These are phyloP conservation scores for Ensete glaucum DNA, from an alignment of 176 grass and related monocot genomes.

Conservation along the genomic window DNA sequence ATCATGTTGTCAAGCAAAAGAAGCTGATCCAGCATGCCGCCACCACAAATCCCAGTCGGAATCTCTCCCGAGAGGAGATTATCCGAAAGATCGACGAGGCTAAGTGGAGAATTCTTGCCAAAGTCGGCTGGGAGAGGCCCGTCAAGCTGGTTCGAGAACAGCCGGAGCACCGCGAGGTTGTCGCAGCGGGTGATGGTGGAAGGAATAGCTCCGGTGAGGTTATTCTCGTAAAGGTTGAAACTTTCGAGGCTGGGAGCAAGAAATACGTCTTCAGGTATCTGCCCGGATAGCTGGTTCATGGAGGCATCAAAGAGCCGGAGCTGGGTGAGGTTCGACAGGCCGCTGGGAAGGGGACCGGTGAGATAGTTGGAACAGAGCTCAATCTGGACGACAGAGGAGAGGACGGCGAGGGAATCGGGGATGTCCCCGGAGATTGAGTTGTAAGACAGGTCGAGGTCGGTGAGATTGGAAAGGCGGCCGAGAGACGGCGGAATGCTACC, in stretches of 20 bases:
- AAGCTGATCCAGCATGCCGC: background rate
- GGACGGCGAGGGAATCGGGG: background rate
- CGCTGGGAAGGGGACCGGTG: background rate
- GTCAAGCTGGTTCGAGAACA: constrained; percentile 12
- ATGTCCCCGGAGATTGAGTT: constrained; percentile 2
- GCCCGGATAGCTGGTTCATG: constrained; percentile 7
- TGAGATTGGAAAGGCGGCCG: constrained; percentile 4
- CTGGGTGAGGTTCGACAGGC: constrained; percentile 12
- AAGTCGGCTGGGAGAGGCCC: constrained; percentile 7
- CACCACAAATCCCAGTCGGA: constrained; percentile 6
- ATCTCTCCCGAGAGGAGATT: constrained; percentile 11
- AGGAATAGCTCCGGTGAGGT: constrained; percentile 10
- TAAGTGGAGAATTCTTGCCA: constrained; percentile 12
- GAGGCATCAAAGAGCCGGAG: constrained; percentile 13
- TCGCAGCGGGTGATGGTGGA: background rate
- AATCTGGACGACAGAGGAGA: constrained; percentile 12
- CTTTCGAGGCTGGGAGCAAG: constrained; percentile 5
- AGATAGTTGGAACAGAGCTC: constrained; percentile 5
- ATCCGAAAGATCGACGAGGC: constrained; percentile 8
- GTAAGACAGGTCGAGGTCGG: constrained; percentile 11
- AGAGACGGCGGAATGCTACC: constrained; percentile 1
- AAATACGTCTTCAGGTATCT: constrained; percentile 13
- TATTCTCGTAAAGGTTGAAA: constrained; percentile 10
- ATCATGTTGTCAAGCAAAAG: constrained; percentile 3
- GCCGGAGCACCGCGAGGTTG: constrained; percentile 2